These are phyloP conservation scores for Ophiosphaerella narmari DNA, from an alignment of 2,329 filamentous ascomycete genomes.

Conservation along the genomic window DNA sequence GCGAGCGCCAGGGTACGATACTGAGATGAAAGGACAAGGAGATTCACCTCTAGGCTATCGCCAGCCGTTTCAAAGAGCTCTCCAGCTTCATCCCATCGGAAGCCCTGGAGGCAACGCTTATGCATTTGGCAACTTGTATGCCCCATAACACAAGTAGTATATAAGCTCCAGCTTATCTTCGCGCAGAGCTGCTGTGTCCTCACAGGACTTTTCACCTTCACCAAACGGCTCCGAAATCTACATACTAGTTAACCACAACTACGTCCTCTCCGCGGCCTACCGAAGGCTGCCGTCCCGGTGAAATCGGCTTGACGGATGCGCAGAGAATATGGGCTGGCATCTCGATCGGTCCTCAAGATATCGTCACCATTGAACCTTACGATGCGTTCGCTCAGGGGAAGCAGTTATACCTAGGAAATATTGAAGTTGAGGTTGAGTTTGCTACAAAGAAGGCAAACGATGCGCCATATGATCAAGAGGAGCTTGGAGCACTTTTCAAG, in stretches of 20 bases:
- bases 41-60: slow-evolving; percentile 33
- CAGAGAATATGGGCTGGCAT: slow-evolving; percentile 88
- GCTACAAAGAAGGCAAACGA: slow-evolving; percentile 76
- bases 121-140: slow-evolving; percentile 55
- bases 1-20: slow-evolving; percentile 26
- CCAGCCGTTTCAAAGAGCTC: slow-evolving; percentile 23
- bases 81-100: slow-evolving; percentile 56
- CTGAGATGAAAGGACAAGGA: slow-evolving; percentile 39
- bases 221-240: slow-evolving; percentile 75
- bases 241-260: slow-evolving; percentile 73
- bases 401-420: slow-evolving; percentile 74
- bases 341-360: slow-evolving; percentile 71
- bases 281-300: slow-evolving; percentile 71
- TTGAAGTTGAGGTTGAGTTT: slow-evolving; percentile 87
- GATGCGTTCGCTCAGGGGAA: slow-evolving; percentile 73
- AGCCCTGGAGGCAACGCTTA: slow-evolving; percentile 59
- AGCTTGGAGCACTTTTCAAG: slow-evolving; percentile 66
- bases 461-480: slow-evolving; percentile 81
- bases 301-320: slow-evolving; percentile 82
- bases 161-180: slow-evolving; percentile 8
- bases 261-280: slow-evolving; percentile 78
- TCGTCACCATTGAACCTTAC: slow-evolving; percentile 72
- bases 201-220: slow-evolving; percentile 76
- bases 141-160: no score
- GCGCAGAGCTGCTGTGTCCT: slow-evolving; percentile 74